Evolutionary conservation across 768 basidiomycete species (phyloP).

Genomic region (Thelephora ganbajun): DNA sequence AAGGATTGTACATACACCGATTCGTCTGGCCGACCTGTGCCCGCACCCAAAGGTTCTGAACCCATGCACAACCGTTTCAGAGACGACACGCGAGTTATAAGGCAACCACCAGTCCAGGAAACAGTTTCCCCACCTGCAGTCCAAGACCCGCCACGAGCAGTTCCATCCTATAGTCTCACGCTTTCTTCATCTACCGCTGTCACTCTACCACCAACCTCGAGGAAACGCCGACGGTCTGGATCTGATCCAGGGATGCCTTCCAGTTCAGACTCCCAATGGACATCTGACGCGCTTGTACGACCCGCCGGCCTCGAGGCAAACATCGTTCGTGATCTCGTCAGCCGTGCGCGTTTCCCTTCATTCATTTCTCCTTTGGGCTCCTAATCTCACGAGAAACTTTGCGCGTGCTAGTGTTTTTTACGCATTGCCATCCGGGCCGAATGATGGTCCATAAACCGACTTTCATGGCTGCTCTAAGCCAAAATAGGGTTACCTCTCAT

Average conservation of each 20-base stretch:
- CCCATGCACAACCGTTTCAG: background rate
- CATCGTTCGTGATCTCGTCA: conserved; percentile 46
- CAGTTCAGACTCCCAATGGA: background rate
- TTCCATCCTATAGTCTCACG: no score
- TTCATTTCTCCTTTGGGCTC: conserved; percentile 6
- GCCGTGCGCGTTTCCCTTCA: conserved; percentile 32
- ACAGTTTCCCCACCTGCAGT: no score
- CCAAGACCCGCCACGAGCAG: no score
- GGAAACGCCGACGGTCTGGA: background rate
- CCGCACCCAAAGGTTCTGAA: conserved; percentile 32
- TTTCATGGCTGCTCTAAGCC: conserved; percentile 52
- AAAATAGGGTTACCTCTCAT: conserved; percentile 53
- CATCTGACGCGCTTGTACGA: background rate
- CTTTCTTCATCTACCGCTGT: no score
- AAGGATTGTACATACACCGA: conserved; percentile 76
- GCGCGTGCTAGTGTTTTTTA: conserved; percentile 51
- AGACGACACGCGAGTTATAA: background rate
- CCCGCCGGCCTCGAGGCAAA: background rate
- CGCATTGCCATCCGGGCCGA: conserved; percentile 67
- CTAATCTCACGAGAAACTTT: conserved; percentile 1
- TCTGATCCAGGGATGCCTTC: background rate
- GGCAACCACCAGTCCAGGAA: no score
- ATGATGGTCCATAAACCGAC: conserved; percentile 70
- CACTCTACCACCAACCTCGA: background rate
- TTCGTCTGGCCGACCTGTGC: conserved; percentile 63